These are phyloP conservation scores for Rhodomyrtus psidioides DNA, from an alignment of 441 rosid species.

Conservation along the genomic window DNA sequence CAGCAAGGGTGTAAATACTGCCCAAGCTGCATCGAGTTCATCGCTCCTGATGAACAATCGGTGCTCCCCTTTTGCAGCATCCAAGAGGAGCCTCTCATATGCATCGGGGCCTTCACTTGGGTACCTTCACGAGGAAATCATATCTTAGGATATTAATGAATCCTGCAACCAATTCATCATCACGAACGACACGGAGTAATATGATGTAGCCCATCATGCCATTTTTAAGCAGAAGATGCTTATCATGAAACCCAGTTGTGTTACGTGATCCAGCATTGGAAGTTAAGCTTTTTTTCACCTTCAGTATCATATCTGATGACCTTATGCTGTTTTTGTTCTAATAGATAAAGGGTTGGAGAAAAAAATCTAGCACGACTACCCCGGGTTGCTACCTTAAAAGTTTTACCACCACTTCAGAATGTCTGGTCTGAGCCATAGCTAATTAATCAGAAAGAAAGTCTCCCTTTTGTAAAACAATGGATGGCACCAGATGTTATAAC, in stretches of 20 bases:
- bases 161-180: background rate
- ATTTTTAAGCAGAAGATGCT: background rate
- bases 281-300: background rate
- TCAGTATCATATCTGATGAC: background rate
- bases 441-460: background rate
- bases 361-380: background rate
- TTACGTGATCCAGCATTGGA: background rate
- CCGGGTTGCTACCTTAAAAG: background rate
- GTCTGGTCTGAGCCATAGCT: background rate
- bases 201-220: background rate
- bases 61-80: conserved; percentile 2
- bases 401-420: background rate
- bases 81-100: conserved; percentile 10
- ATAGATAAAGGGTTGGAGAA: background rate
- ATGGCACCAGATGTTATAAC: background rate
- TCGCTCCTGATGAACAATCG: conserved; percentile 9
- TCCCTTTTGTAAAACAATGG: background rate
- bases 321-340: background rate
- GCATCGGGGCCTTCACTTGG: background rate
- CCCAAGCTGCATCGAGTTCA: conserved; percentile 10
- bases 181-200: background rate
- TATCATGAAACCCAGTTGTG: background rate
- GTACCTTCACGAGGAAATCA: background rate
- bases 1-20: background rate
- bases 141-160: background rate